A percentile compares a stretch with the other conserved stretches of the same genome.
phyloP scores from a whole-genome alignment of 371 early-diverging fungal species.

The Racocetra persica region DNA sequence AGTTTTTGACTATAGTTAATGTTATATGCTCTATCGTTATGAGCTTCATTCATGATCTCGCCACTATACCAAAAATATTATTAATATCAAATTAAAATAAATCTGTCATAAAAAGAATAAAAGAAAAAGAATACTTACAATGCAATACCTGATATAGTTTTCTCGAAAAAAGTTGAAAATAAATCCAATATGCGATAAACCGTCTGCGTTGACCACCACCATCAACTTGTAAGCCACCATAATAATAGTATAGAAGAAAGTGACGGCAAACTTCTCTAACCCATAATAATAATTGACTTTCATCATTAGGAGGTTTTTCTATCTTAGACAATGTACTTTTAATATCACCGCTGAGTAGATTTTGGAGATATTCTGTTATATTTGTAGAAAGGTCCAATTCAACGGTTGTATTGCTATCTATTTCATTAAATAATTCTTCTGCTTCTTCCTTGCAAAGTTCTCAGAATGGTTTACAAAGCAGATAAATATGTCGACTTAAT shows the following conservation, averaged over 20 bases:
- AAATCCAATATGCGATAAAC: constrained; percentile 30
- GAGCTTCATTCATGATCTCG: constrained; percentile 12
- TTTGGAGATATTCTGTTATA: constrained; percentile 17
- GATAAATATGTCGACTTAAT: constrained; percentile 16
- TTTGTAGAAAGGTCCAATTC: neutral
- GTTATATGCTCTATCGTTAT: constrained; percentile 10
- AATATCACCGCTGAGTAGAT: constrained; percentile 24
- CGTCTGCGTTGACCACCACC: constrained; percentile 12
- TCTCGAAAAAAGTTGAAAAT: constrained; percentile 33
- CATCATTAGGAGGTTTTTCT: neutral
- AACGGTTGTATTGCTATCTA: neutral
- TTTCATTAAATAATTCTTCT: constrained; percentile 15
- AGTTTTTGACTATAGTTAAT: constrained; percentile 26
- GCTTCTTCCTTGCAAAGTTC: constrained; percentile 7
- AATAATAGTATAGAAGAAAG: constrained; percentile 23
- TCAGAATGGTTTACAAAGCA: constrained; percentile 33
- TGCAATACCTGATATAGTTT: constrained; percentile 10
- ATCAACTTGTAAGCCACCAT: constrained; percentile 34
- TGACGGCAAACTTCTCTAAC: constrained; percentile 32
- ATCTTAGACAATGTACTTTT: constrained; percentile 19
- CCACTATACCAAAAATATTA: constrained; percentile 7
- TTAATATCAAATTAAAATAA: neutral
- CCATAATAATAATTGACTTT: constrained; percentile 19
- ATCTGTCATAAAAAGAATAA: neutral
- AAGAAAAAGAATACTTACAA: constrained; percentile 20